phyloP scores from a whole-genome alignment of 2,329 filamentous ascomycete genomes.

The Microcera coccophila region DNA sequence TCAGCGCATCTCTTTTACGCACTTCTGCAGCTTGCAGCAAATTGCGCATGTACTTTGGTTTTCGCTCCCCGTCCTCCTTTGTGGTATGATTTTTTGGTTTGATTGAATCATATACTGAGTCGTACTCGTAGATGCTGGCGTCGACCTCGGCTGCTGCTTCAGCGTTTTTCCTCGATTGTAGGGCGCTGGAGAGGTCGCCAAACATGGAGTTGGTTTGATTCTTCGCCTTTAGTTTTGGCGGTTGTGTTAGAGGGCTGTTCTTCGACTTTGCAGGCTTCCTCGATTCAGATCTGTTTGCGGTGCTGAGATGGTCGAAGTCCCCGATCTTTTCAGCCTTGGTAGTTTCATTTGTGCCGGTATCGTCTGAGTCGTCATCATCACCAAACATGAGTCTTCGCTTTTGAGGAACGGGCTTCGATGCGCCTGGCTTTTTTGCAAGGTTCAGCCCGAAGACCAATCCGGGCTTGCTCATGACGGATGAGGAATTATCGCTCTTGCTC shows the following conservation, averaged over 20 bases:
- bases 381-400: conserved; percentile 58
- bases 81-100: conserved; percentile 61
- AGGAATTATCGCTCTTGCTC: too few relatives aligned
- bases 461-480: conserved; percentile 44
- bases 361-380: conserved; percentile 52
- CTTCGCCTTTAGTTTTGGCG: conserved; percentile 45
- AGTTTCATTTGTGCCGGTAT: conserved; percentile 38
- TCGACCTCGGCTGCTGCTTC: conserved; percentile 65
- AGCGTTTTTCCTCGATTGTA: conserved; percentile 60
- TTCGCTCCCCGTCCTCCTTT: conserved; percentile 53
- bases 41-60: conserved; percentile 75
- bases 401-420: conserved; percentile 45
- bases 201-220: conserved; percentile 45
- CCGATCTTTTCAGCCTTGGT: conserved; percentile 57
- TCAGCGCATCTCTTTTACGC: conserved; percentile 71
- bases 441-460: conserved; percentile 55
- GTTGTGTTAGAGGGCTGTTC: conserved; percentile 32
- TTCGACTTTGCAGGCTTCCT: conserved; percentile 34
- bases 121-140: conserved; percentile 79
- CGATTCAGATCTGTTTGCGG: conserved; percentile 22
- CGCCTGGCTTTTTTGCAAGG: conserved; percentile 53
- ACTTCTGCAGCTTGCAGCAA: conserved; percentile 70
- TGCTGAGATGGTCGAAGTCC: conserved; percentile 52
- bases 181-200: conserved; percentile 62
- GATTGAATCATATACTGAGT: conserved; percentile 74